phyloP scores from a whole-genome alignment of 2,329 filamentous ascomycete genomes.

The Claviceps sp. region DNA sequence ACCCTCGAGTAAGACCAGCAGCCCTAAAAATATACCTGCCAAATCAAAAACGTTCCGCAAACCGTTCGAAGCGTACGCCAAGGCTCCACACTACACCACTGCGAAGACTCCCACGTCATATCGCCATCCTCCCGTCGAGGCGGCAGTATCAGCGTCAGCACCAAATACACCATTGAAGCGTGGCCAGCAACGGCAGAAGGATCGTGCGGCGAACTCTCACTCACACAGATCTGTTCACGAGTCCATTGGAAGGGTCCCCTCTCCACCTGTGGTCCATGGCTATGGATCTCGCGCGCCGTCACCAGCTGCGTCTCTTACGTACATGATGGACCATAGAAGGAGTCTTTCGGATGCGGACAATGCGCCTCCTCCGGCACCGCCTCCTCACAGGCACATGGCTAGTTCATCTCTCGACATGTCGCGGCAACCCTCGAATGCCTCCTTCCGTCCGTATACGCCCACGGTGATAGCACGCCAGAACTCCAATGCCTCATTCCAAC shows the following conservation, averaged over 20 bases:
- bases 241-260: constrained; percentile 8
- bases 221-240: constrained; percentile 9
- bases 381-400: constrained; percentile 61
- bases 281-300: constrained; percentile 21
- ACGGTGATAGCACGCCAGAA: constrained; percentile 21
- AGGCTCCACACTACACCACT: constrained; percentile 52
- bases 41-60: constrained; percentile 53
- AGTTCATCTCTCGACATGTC: constrained; percentile 13
- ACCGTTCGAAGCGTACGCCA: constrained; percentile 53
- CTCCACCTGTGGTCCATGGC: constrained; percentile 14
- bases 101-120: constrained; percentile 48
- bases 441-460: constrained; percentile 17
- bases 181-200: constrained; percentile 6
- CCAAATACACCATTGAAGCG: constrained; percentile 11
- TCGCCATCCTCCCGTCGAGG: constrained; percentile 24
- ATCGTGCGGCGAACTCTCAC: constrained; percentile 17
- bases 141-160: constrained; percentile 11
- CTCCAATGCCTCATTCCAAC: constrained; percentile 22
- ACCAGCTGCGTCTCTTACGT: constrained; percentile 11
- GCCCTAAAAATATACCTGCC: constrained; percentile 39
- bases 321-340: constrained; percentile 12
- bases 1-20: constrained; percentile 40
- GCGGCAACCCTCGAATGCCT: constrained; percentile 24
- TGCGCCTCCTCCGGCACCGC: constrained; percentile 70
- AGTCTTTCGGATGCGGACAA: constrained; percentile 30